Conservation (phyloP, 2,329 filamentous ascomycete species). For the Hymenoscyphus fraxineus region DNA sequence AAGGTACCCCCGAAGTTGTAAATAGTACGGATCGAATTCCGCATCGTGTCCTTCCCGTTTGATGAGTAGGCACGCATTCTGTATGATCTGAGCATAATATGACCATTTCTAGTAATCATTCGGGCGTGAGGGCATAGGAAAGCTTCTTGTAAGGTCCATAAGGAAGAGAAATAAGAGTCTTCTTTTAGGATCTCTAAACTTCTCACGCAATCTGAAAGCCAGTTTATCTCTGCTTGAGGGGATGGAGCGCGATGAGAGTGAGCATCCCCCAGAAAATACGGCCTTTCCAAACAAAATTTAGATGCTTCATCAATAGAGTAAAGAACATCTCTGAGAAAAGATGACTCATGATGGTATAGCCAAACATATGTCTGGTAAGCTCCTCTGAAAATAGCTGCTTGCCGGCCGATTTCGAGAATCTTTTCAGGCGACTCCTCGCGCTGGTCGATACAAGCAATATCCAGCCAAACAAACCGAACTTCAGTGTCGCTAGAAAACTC, state of each 20-base stretch:
- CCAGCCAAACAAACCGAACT: neutral
- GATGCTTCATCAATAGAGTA: too few species aligned
- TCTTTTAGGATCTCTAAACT: too few species aligned
- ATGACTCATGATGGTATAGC: too few species aligned
- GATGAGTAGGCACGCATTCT: too few species aligned
- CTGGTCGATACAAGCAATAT: constrained; percentile 5
- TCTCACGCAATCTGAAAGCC: too few species aligned
- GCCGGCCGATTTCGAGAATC: neutral
- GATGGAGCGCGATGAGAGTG: too few species aligned
- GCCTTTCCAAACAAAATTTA: too few species aligned
- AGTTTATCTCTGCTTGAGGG: too few species aligned
- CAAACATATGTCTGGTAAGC: neutral
- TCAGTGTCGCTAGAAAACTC: too few species aligned
- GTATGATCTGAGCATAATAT: too few species aligned
- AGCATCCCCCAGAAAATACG: too few species aligned
- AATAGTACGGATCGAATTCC: neutral
- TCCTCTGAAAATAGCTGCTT: neutral
- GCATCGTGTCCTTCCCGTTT: neutral
- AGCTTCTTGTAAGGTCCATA: constrained; percentile 6
- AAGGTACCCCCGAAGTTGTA: neutral
- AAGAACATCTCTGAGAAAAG: too few species aligned
- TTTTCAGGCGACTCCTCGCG: neutral
- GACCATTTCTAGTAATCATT: neutral
- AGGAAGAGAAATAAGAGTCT: constrained; percentile 1
- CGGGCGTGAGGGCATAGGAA: neutral